phyloP scores from a whole-genome alignment of 2,329 filamentous ascomycete species.

The Aspergillus udagawae region DNA sequence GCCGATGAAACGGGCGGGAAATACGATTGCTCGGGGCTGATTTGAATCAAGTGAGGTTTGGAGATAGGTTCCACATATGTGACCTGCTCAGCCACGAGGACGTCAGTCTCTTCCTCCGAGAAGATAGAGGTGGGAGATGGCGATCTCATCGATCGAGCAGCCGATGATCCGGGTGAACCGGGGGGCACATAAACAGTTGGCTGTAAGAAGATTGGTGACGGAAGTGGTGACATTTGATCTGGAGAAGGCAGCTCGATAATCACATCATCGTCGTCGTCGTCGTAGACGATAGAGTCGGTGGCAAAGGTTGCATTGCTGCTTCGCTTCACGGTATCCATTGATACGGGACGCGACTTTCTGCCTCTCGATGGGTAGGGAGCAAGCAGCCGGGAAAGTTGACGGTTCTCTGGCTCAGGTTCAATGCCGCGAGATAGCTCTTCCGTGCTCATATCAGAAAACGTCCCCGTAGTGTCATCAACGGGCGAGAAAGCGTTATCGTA shows the following conservation, averaged over 20 bases:
- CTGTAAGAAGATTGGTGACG: conserved; percentile 26
- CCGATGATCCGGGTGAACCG: conserved; percentile 14
- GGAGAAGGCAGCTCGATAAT: conserved; percentile 32
- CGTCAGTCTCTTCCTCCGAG: conserved; percentile 30
- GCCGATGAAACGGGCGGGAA: background rate
- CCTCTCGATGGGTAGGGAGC: conserved; percentile 15
- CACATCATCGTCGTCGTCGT: conserved; percentile 26
- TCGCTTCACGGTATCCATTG: conserved; percentile 34
- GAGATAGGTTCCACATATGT: conserved; percentile 27
- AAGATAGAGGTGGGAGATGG: conserved; percentile 24
- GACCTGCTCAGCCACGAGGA: conserved; percentile 31
- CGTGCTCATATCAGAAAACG: conserved; percentile 28
- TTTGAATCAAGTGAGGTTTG: conserved; percentile 30
- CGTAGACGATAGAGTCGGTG: conserved; percentile 29
- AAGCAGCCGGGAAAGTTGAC: conserved; percentile 13
- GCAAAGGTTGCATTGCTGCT: conserved; percentile 28
- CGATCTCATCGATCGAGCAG: conserved; percentile 20
- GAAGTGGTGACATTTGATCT: conserved; percentile 22
- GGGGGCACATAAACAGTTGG: conserved; percentile 28
- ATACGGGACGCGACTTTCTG: conserved; percentile 30
- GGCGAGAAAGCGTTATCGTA: conserved; percentile 32
- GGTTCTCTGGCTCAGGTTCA: conserved; percentile 21
- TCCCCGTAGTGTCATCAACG: conserved; percentile 18
- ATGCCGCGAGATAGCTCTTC: conserved; percentile 25
- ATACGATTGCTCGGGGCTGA: conserved; percentile 21